phyloP scores from a whole-genome alignment of 768 basidiomycete species.

The Suillus plorans region DNA sequence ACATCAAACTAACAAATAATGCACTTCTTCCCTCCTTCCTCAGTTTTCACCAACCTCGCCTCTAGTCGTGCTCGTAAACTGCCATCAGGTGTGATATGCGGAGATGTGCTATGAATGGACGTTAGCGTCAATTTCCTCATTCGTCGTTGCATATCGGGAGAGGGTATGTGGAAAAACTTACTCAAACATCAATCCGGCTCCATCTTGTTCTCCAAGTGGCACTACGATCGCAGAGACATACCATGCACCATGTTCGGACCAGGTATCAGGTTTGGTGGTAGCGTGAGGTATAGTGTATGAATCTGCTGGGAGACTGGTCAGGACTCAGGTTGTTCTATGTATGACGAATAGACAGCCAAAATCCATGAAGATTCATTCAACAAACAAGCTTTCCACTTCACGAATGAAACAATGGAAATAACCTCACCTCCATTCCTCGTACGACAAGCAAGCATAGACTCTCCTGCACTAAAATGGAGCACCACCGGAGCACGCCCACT shows the following conservation, averaged over 20 bases:
- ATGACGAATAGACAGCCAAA: neutral
- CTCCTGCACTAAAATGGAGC: neutral
- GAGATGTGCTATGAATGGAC: constrained; percentile 36
- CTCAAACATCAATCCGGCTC: constrained; percentile 53
- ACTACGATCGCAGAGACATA: constrained; percentile 35
- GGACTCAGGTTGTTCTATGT: too few species aligned
- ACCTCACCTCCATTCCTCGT: neutral
- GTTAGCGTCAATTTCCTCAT: neutral
- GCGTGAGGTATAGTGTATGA: constrained; percentile 10
- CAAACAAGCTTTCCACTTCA: neutral
- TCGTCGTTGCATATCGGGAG: neutral
- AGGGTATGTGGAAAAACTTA: constrained; percentile 30
- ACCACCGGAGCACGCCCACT: neutral
- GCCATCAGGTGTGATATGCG: constrained; percentile 47
- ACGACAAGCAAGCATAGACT: neutral
- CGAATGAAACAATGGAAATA: neutral
- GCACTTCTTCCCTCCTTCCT: constrained; percentile 36
- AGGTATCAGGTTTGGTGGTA: constrained; percentile 6
- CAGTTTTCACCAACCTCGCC: constrained; percentile 39
- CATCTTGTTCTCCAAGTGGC: constrained; percentile 38
- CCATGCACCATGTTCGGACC: constrained; percentile 14
- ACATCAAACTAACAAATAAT: constrained; percentile 38
- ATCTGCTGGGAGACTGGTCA: neutral
- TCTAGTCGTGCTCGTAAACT: constrained; percentile 46
- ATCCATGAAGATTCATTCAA: neutral